These are phyloP conservation scores for Chrysanthemum seticuspe DNA, from an alignment of 129 eudicot species.

Conservation along the genomic window DNA sequence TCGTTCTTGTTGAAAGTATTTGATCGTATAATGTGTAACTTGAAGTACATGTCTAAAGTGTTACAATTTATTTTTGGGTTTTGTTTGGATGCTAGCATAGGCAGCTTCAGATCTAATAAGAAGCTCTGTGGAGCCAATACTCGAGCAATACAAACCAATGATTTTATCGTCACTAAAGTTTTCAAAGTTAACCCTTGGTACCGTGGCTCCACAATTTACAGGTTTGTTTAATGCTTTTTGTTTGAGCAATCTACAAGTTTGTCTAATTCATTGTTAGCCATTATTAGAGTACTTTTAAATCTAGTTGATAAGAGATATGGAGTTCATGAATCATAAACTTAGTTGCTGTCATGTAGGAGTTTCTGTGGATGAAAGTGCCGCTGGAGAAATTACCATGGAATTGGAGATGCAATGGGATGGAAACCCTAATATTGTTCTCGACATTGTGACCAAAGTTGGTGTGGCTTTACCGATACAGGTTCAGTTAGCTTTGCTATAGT, in stretches of 20 bases:
- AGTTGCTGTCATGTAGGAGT: constrained; percentile 50
- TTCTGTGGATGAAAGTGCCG: constrained; percentile 55
- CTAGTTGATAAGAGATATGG: constrained; percentile 3
- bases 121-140: constrained; percentile 85
- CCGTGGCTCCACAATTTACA: constrained; percentile 94
- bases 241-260: too few relatives aligned
- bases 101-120: constrained; percentile 93
- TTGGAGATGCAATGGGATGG: constrained; percentile 98
- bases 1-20: neutral
- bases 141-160: constrained; percentile 80
- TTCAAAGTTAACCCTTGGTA: constrained; percentile 86
- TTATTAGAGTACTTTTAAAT: neutral
- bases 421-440: constrained; percentile 76
- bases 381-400: constrained; percentile 69
- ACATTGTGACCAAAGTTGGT: constrained; percentile 70
- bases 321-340: constrained; percentile 2
- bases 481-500: neutral
- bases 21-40: neutral
- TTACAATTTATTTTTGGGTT: constrained; percentile 14
- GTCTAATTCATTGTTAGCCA: too few relatives aligned
- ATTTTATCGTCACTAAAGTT: constrained; percentile 67
- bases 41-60: constrained; percentile 17
- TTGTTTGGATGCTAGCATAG: constrained; percentile 47
- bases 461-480: constrained; percentile 92
- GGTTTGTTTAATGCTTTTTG: constrained; percentile 35